Percentiles rank a stretch among this genome's conserved stretches.
Evolutionary conservation across 2,329 filamentous ascomycete species (phyloP).

Genomic region (Cercospora sp.): DNA sequence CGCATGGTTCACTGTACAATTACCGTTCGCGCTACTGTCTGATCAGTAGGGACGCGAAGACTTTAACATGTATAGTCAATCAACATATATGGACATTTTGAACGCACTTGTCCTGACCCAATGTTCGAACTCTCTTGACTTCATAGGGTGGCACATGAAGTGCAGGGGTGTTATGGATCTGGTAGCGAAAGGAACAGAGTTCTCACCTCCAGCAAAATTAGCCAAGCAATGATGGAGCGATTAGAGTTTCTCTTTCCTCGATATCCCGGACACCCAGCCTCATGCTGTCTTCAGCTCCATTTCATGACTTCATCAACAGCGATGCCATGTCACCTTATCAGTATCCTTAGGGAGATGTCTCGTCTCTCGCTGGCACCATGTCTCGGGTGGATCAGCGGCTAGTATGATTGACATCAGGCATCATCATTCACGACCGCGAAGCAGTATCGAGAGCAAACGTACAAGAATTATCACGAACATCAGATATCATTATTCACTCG

Average conservation of each 20-base stretch:
- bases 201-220: background rate
- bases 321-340: background rate
- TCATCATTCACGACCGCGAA: background rate
- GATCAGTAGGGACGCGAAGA: background rate
- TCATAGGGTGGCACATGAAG: background rate
- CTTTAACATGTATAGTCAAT: background rate
- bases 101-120: background rate
- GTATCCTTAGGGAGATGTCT: background rate
- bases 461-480: background rate
- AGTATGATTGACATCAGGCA: background rate
- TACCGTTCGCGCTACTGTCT: slow-evolving; percentile 1
- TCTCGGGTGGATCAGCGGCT: background rate
- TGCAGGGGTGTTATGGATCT: background rate
- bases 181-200: slow-evolving; percentile 2
- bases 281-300: background rate
- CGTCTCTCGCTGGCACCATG: background rate
- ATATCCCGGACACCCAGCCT: background rate
- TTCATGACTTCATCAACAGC: background rate
- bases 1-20: background rate
- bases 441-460: background rate
- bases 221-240: background rate
- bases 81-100: background rate
- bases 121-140: background rate
- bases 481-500: background rate
- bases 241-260: background rate